phyloP scores from a whole-genome alignment of 768 basidiomycete species.

The Austroboletus eburneus region DNA sequence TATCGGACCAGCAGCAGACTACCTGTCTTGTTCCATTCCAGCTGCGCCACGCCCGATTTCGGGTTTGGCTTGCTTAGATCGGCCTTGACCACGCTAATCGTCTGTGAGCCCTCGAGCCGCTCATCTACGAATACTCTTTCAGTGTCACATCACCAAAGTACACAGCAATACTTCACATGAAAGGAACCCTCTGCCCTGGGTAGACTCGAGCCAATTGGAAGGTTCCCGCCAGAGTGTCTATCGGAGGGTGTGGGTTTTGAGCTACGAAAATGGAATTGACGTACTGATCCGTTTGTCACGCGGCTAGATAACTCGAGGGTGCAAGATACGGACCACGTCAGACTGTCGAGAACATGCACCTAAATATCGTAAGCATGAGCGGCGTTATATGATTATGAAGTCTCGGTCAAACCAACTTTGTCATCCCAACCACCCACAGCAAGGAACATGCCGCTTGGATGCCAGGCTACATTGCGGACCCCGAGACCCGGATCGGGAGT shows the following conservation, averaged over 20 bases:
- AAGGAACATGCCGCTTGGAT: conserved; percentile 79
- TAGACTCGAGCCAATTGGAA: conserved; percentile 75
- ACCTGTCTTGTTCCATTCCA: conserved; percentile 82
- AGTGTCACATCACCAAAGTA: neutral
- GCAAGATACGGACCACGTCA: conserved; percentile 68
- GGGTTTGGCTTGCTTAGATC: conserved; percentile 63
- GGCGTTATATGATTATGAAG: neutral
- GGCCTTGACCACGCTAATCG: conserved; percentile 44
- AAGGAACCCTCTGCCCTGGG: conserved; percentile 81
- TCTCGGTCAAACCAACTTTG: conserved; percentile 54
- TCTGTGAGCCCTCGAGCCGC: conserved; percentile 52
- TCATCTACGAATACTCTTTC: conserved; percentile 47
- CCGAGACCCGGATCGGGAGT: conserved; percentile 80
- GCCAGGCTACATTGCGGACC: conserved; percentile 76
- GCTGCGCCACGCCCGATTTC: conserved; percentile 63
- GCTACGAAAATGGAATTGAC: conserved; percentile 20
- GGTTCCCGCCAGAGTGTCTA: conserved; percentile 89
- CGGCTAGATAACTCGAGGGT: conserved; percentile 60
- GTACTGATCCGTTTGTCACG: conserved; percentile 53
- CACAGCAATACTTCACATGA: conserved; percentile 52
- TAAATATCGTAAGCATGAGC: conserved; percentile 25
- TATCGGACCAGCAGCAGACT: conserved; percentile 69
- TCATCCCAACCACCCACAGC: conserved; percentile 88
- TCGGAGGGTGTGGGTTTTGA: conserved; percentile 9
- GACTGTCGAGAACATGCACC: conserved; percentile 71